Conservation (phyloP, 768 basidiomycete genomes). For the Dictyophora rubrovolvata region DNA sequence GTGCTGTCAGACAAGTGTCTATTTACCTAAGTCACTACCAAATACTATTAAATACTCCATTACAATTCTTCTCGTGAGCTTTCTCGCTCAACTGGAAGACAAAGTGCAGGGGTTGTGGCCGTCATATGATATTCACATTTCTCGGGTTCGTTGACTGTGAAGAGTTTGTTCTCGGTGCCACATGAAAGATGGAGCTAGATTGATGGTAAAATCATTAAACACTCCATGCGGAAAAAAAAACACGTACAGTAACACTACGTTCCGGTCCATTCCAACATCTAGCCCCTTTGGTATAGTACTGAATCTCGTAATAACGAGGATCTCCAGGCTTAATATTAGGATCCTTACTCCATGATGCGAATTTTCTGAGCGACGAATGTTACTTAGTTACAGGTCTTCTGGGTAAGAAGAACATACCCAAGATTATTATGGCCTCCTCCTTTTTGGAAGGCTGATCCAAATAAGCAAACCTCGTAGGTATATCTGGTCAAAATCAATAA, state of each 20-base stretch:
- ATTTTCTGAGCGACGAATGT: constrained; percentile 39
- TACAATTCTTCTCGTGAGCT: constrained; percentile 25
- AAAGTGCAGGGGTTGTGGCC: constrained; percentile 78
- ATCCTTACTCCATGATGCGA: constrained; percentile 69
- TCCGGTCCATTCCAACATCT: constrained; percentile 97
- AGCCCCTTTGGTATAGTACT: constrained; percentile 74
- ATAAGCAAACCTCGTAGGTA: constrained; percentile 89
- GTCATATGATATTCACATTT: constrained; percentile 93
- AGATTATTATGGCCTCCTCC: constrained; percentile 69
- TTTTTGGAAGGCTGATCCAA: constrained; percentile 79
- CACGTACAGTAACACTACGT: constrained; percentile 65
- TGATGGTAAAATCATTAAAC: not conserved
- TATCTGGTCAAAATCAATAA: constrained; percentile 43
- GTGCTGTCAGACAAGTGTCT: no score
- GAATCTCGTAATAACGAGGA: constrained; percentile 69
- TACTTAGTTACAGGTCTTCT: not conserved
- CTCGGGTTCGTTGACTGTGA: constrained; percentile 78
- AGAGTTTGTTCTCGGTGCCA: constrained; percentile 73
- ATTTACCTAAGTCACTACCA: no score
- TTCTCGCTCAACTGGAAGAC: constrained; percentile 42
- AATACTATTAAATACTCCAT: not conserved
- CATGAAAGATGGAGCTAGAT: constrained; percentile 70
- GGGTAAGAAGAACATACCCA: constrained; percentile 47
- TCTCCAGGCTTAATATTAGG: constrained; percentile 47
- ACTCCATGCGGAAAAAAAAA: not conserved